These are phyloP conservation scores for Linderina pennispora DNA, from an alignment of 192 early-diverging fungal species.

Conservation along the genomic window DNA sequence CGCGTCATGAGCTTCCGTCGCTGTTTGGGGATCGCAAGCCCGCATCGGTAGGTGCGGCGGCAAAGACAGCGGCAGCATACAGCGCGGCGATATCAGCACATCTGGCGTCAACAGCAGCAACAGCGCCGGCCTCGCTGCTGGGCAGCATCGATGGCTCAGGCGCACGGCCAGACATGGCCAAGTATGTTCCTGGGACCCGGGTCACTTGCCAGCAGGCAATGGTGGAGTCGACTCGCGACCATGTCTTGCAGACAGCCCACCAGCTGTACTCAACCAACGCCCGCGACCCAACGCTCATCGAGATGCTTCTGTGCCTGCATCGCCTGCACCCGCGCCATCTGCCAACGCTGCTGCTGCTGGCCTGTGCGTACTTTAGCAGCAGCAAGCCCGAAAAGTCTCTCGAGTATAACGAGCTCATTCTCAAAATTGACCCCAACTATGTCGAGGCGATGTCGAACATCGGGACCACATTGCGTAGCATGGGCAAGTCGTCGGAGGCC, in stretches of 20 bases:
- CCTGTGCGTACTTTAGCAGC: constrained; percentile 81
- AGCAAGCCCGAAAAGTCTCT: constrained; percentile 66
- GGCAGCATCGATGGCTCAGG: background rate
- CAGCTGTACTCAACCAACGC: constrained; percentile 52
- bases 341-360: constrained; percentile 78
- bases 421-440: constrained; percentile 75
- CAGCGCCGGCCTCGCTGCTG: background rate
- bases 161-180: constrained; percentile 1
- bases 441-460: constrained; percentile 91
- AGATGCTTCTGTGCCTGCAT: constrained; percentile 49
- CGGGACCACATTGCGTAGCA: constrained; percentile 78
- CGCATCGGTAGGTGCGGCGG: constrained; percentile 1
- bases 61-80: background rate
- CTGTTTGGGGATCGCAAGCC: background rate
- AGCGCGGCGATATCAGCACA: no score
- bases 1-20: constrained; percentile 3
- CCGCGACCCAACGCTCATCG: constrained; percentile 47
- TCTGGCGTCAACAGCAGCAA: no score
- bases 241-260: constrained; percentile 57
- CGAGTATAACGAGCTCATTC: constrained; percentile 75
- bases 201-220: constrained; percentile 23
- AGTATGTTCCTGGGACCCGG: constrained; percentile 36
- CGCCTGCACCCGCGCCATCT: constrained; percentile 58
- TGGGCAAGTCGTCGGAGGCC: constrained; percentile 65
- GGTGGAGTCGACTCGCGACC: constrained; percentile 44